Evolutionary conservation across 2,329 filamentous ascomycete genomes (phyloP), one percentile per base, ranked within the genome.

Genomic region (Fusarium sp.): DNA sequence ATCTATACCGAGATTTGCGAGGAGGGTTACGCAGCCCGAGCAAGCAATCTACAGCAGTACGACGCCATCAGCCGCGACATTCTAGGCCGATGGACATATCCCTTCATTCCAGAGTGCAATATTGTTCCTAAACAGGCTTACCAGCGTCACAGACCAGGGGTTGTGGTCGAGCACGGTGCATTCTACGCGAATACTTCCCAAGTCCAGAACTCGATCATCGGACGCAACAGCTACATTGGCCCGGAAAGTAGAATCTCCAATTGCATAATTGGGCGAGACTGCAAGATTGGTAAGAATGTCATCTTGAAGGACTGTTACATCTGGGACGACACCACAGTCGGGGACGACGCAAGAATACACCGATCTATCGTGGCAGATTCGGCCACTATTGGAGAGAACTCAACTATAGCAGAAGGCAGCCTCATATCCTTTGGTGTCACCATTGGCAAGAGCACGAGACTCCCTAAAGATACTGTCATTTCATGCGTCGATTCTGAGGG

Each of bases 51-150:
- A 29, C 93, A 93, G 78, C 91, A 95, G 78, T 99, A 98, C 83
- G 94, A 97, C 78, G 90, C 94, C 35, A 90, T 99, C 60, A 95
- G 91, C 80, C 92, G 90, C 77, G 95, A 98, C 79, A 88, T 98
- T n/a, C 86, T 97, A 19, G 90, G 90, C 52, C 88, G 95, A 65
- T 97, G 94, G 94, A 91, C 94, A 15, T 96, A 94, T 77, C 95
- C 96, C 3, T 87, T 98, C 45, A 92, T 94, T 63, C 95, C 95
- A 5, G 95, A 98, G 79, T 95, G 91, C 79, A 98, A 98, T 78
- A 83, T 98, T 27, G 84, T 96, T 4, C 88, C 89, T 3, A 92
- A 90, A 45, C 93, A 97, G 75, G 90, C 90, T 3, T 98, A 96
- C 81, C 89, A 90, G 72, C 86, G 92, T 61, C 86, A 89, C 65